A percentile compares a stretch with the other conserved stretches of the same genome.
These are phyloP conservation scores for Juglanconis oblonga DNA, from an alignment of 2,329 filamentous ascomycete species.

Conservation along the genomic window DNA sequence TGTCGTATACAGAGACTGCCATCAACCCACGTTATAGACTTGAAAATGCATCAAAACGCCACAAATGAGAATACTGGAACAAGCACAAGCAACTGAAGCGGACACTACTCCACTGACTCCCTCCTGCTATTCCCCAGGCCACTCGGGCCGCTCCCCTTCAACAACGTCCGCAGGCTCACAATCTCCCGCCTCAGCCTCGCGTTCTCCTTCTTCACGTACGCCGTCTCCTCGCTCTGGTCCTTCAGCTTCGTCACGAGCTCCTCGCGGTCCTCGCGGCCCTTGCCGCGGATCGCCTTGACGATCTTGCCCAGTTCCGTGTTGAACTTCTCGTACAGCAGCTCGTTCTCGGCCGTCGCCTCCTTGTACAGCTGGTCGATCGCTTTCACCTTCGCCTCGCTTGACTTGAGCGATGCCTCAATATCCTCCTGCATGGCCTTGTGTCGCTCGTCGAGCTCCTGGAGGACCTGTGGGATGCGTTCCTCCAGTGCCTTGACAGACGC, in stretches of 20 bases:
- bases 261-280: conserved; percentile 73
- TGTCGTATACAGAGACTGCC: background rate
- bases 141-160: conserved; percentile 37
- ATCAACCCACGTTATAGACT: background rate
- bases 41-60: conserved; percentile 1
- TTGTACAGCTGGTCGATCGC: conserved; percentile 87
- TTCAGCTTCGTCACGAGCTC: conserved; percentile 70
- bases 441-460: conserved; percentile 57
- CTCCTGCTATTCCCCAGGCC: background rate
- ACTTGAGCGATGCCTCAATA: conserved; percentile 66
- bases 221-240: conserved; percentile 74
- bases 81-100: background rate
- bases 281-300: conserved; percentile 68
- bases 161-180: conserved; percentile 60
- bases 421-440: conserved; percentile 67
- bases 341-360: conserved; percentile 85
- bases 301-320: conserved; percentile 88
- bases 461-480: conserved; percentile 57
- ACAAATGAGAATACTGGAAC: background rate
- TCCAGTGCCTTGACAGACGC: conserved; percentile 65
- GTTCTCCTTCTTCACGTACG: conserved; percentile 80
- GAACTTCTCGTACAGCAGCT: conserved; percentile 86
- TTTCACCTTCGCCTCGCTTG: conserved; percentile 74
- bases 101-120: background rate
- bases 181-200: conserved; percentile 78